Conservation (phyloP, 1,139 yeast genomes). For the Pneumocystis murina region DNA sequence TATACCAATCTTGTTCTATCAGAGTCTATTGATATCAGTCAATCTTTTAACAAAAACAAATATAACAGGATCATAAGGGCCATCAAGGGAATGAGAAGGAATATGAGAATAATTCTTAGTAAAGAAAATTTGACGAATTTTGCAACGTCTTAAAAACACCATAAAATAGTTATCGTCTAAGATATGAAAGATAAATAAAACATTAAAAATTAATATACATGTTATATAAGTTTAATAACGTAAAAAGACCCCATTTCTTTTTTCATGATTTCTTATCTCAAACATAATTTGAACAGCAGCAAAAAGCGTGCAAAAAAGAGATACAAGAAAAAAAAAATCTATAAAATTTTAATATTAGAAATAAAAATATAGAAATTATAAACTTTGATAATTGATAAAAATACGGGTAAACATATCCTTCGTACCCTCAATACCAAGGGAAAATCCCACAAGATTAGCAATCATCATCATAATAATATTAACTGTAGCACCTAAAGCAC, state of each 20-base stretch:
- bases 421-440: conserved; percentile 81
- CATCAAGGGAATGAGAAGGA: not conserved
- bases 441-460: conserved; percentile 88
- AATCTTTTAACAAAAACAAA: not conserved
- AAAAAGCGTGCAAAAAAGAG: conserved; percentile 54
- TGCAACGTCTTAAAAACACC: not conserved
- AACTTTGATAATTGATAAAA: conserved; percentile 39
- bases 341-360: conserved; percentile 18
- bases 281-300: conserved; percentile 89
- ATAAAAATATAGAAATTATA: not conserved
- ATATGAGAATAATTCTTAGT: not conserved
- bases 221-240: conserved; percentile 38
- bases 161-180: not conserved
- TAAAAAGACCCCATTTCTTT: conserved; percentile 64
- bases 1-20: conserved; percentile 1
- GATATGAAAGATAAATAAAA: not conserved
- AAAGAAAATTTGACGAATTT: not conserved
- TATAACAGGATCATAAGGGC: not conserved
- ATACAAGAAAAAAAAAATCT: conserved; percentile 53
- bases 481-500: conserved; percentile 74
- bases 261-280: conserved; percentile 76
- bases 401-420: conserved; percentile 48
- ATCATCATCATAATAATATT: conserved; percentile 98
- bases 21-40: not conserved
- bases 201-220: not conserved